Evolutionary conservation across 305 asterid species (phyloP).

Genomic region (Fraxinus nigra): DNA sequence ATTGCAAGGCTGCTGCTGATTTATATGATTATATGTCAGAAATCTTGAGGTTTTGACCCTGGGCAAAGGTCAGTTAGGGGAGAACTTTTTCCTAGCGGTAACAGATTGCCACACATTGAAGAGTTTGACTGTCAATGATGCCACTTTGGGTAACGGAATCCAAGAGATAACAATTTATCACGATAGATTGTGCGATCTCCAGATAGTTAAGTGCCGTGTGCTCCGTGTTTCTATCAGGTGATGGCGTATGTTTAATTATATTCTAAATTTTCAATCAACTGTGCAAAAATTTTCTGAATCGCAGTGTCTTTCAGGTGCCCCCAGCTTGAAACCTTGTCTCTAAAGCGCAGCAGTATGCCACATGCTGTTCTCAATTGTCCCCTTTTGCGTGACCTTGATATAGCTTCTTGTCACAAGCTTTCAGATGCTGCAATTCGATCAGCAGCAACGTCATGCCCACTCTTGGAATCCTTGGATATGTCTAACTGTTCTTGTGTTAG

Average conservation of each 20-base stretch:
- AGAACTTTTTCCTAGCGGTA: slow-evolving; percentile 72
- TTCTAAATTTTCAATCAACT: background rate
- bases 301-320: slow-evolving; percentile 68
- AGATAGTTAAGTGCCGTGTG: slow-evolving; percentile 90
- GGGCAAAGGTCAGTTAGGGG: slow-evolving; percentile 91
- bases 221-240: slow-evolving; percentile 88
- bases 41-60: slow-evolving; percentile 81
- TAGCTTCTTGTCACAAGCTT: slow-evolving; percentile 98
- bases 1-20: slow-evolving; percentile 27
- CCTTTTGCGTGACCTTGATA: slow-evolving; percentile 79
- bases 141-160: slow-evolving; percentile 87
- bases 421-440: slow-evolving; percentile 97
- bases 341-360: slow-evolving; percentile 98
- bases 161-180: slow-evolving; percentile 78
- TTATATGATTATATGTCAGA: slow-evolving; percentile 41
- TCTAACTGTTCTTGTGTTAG: slow-evolving; percentile 90
- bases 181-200: slow-evolving; percentile 72
- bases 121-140: slow-evolving; percentile 79
- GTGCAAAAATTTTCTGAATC: slow-evolving; percentile 10
- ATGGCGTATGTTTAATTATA: slow-evolving; percentile 4
- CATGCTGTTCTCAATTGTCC: slow-evolving; percentile 87
- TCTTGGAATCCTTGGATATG: slow-evolving; percentile 90
- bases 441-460: slow-evolving; percentile 86
- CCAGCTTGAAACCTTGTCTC: slow-evolving; percentile 80
- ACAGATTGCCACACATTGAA: slow-evolving; percentile 72